A percentile compares a stretch with the other conserved stretches of the same genome.
These are phyloP conservation scores for Osmanthus fragrans DNA, from an alignment of 257 asterid genomes.

Conservation along the genomic window DNA sequence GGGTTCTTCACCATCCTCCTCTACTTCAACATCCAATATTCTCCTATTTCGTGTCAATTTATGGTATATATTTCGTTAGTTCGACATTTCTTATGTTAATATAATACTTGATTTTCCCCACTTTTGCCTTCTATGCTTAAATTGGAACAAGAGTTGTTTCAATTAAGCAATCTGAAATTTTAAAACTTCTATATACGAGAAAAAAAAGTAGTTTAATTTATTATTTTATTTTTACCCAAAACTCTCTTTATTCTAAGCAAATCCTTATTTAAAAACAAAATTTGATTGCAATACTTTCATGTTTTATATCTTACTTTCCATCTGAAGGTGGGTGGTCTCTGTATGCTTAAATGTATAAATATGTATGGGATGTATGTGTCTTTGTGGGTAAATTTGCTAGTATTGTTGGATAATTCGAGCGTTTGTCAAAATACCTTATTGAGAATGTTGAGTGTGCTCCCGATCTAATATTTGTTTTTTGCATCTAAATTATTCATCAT, in stretches of 20 bases:
- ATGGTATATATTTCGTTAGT: too few relatives aligned
- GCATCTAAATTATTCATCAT: constrained; percentile 6
- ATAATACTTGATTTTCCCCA: too few relatives aligned
- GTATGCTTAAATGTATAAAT: not conserved
- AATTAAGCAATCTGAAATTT: too few relatives aligned
- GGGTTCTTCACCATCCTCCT: too few relatives aligned
- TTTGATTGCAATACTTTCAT: not conserved
- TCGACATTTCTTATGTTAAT: too few relatives aligned
- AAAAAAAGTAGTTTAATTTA: too few relatives aligned
- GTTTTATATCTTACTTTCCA: not conserved
- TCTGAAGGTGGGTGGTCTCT: not conserved
- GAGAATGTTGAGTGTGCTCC: constrained; percentile 3
- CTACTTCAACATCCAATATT: too few relatives aligned
- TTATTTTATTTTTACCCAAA: too few relatives aligned
- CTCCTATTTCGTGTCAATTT: too few relatives aligned
- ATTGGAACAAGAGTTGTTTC: too few relatives aligned
- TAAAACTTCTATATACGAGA: too few relatives aligned
- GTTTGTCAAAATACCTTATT: constrained; percentile 27
- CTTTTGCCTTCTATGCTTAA: too few relatives aligned
- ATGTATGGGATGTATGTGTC: not conserved
- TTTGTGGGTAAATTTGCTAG: not conserved
- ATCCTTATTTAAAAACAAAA: not conserved
- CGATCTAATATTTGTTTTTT: not conserved
- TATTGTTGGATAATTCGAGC: not conserved
- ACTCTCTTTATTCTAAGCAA: not conserved